phyloP scores from a whole-genome alignment of 208 protist species.

The Kentomonas sorsogonicus region DNA sequence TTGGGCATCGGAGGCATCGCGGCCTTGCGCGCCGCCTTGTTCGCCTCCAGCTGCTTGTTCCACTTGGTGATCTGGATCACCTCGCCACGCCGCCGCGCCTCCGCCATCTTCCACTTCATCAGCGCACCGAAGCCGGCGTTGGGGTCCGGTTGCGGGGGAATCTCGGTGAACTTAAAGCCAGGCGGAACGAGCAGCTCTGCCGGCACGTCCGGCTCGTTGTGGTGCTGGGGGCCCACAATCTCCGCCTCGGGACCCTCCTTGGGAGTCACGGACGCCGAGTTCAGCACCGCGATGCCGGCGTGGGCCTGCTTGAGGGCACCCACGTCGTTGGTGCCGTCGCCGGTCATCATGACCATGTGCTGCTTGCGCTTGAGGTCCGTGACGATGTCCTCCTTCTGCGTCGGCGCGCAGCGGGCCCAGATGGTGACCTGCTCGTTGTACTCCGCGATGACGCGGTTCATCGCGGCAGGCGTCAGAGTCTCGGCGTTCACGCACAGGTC shows the following conservation, averaged over 20 bases:
- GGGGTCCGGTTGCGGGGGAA: constrained; percentile 51
- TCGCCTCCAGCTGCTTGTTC: constrained; percentile 80
- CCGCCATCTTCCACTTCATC: constrained; percentile 68
- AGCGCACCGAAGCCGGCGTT: constrained; percentile 72
- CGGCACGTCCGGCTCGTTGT: constrained; percentile 85
- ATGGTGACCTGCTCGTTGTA: constrained; percentile 83
- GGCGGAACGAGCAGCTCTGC: constrained; percentile 71
- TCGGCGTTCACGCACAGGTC: constrained; percentile 87
- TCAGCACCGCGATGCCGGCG: constrained; percentile 96
- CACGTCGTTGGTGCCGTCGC: constrained; percentile 97
- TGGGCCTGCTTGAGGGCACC: constrained; percentile 99
- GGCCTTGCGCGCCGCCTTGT: constrained; percentile 44
- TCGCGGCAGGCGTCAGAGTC: constrained; percentile 22
- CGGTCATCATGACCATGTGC: constrained; percentile 89
- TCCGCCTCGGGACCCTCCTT: constrained; percentile 25
- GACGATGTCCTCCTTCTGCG: constrained; percentile 89
- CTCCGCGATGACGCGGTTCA: constrained; percentile 43
- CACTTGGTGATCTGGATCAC: constrained; percentile 70
- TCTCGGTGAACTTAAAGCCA: constrained; percentile 76
- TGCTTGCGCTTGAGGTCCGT: constrained; percentile 78
- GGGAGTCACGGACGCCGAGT: constrained; percentile 62
- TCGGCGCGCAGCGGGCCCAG: constrained; percentile 87
- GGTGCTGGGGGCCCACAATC: constrained; percentile 52
- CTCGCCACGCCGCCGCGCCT: constrained; percentile 80
- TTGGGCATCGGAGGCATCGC: constrained; percentile 23